Conservation (phyloP, 202 grass and related monocot species). For the Thinopyrum obtusiflorum region DNA sequence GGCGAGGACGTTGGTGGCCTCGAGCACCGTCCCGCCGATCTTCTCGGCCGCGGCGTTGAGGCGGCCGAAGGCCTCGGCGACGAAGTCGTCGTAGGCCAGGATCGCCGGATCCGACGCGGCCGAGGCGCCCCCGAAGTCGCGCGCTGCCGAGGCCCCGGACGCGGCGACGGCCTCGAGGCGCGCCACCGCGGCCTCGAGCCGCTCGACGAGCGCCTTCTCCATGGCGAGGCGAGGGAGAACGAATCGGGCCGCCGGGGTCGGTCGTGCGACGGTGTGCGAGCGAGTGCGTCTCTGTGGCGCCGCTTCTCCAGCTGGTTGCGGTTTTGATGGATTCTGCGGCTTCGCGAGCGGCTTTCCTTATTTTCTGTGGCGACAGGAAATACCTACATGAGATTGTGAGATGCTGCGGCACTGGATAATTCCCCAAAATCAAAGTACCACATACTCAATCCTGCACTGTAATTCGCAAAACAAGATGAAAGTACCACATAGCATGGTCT, state of each 20-base stretch:
- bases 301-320: constrained; percentile 27
- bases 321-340: constrained; percentile 23
- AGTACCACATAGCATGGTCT: not conserved
- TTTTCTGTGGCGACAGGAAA: not conserved
- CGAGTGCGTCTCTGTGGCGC: constrained; percentile 23
- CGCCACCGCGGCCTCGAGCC: constrained; percentile 84
- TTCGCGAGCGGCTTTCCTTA: not conserved
- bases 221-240: constrained; percentile 28
- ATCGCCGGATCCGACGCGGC: constrained; percentile 57
- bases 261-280: not conserved
- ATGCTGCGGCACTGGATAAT: not conserved
- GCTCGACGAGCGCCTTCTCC: constrained; percentile 70
- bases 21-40: constrained; percentile 87
- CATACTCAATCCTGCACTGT: not conserved
- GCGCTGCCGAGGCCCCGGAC: constrained; percentile 36
- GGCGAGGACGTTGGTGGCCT: constrained; percentile 68
- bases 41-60: constrained; percentile 62
- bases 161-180: constrained; percentile 69
- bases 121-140: constrained; percentile 38
- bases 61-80: constrained; percentile 42
- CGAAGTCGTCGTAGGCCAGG: constrained; percentile 75
- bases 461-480: not conserved
- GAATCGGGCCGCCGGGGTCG: not conserved
- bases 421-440: not conserved
- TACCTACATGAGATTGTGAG: not conserved